phyloP scores from a whole-genome alignment of 169 alveolate genomes.

The Plasmodium billcollinsi region DNA sequence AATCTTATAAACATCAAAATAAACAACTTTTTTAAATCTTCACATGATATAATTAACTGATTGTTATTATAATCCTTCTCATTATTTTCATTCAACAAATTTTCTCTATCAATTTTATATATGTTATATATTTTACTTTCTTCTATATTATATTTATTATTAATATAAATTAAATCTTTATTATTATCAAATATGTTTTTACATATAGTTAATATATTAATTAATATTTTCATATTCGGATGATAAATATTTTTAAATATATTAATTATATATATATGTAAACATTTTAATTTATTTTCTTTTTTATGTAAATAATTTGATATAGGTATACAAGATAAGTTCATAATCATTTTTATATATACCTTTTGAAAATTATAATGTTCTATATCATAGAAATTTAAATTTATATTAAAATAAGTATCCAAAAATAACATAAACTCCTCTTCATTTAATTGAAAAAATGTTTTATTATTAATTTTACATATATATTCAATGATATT shows the following conservation, averaged over 20 bases:
- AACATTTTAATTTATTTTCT: slow-evolving; percentile 41
- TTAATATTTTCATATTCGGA: slow-evolving; percentile 35
- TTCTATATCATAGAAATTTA: slow-evolving; percentile 29
- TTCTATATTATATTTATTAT: slow-evolving; percentile 1
- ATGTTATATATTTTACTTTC: slow-evolving; percentile 24
- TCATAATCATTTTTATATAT: slow-evolving; percentile 41
- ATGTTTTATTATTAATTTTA: slow-evolving; percentile 36
- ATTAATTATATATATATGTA: slow-evolving; percentile 24
- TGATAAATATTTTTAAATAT: slow-evolving; percentile 59
- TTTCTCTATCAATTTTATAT: slow-evolving; percentile 14
- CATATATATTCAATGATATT: slow-evolving; percentile 46
- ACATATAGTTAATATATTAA: slow-evolving; percentile 44
- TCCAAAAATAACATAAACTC: slow-evolving; percentile 45
- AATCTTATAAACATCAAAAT: slow-evolving; percentile 23
- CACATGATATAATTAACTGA: slow-evolving; percentile 1
- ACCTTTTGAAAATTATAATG: slow-evolving; percentile 34
- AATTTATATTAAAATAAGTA: slow-evolving; percentile 30
- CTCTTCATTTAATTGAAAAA: slow-evolving; percentile 50
- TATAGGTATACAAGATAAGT: slow-evolving; percentile 31
- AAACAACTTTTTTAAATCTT: slow-evolving; percentile 40
- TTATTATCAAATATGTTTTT: slow-evolving; percentile 68
- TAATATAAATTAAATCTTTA: slow-evolving; percentile 33
- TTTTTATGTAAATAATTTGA: slow-evolving; percentile 49
- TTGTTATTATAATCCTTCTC: neutral
- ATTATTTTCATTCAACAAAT: slow-evolving; percentile 15